phyloP scores from a whole-genome alignment of 2,329 filamentous ascomycete species.

The Harringtonia lauricola region DNA sequence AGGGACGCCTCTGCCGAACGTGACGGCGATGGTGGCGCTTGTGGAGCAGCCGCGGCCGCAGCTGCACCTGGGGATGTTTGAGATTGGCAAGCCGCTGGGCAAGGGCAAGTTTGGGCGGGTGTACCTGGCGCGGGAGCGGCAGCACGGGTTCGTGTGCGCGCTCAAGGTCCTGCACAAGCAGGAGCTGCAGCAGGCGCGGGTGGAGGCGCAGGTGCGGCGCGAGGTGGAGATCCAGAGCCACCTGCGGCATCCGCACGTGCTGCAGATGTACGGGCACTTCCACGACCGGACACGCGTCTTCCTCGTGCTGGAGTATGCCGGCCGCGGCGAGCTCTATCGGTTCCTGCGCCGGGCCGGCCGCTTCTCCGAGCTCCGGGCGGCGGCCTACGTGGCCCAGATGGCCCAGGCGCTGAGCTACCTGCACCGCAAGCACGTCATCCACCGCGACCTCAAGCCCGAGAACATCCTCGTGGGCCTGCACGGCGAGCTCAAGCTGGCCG shows the following conservation, averaged over 20 bases:
- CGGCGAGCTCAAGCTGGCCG: constrained; percentile 95
- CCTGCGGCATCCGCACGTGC: constrained; percentile 74
- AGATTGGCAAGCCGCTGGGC: constrained; percentile 75
- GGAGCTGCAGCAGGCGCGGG: constrained; percentile 63
- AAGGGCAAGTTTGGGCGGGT: constrained; percentile 85
- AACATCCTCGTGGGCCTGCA: constrained; percentile 95
- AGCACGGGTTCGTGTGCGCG: constrained; percentile 71
- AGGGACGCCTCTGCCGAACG: too few relatives aligned
- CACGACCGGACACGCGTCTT: constrained; percentile 84
- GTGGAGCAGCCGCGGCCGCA: constrained; percentile 31
- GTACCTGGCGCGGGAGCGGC: constrained; percentile 72
- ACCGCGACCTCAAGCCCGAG: constrained; percentile 94
- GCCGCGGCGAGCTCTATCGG: constrained; percentile 80
- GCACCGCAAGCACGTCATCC: constrained; percentile 95
- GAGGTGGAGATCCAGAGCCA: constrained; percentile 89
- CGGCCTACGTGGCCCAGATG: constrained; percentile 84
- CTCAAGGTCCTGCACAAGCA: constrained; percentile 80
- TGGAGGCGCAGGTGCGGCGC: constrained; percentile 78
- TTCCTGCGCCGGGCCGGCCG: constrained; percentile 66
- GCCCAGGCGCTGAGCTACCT: constrained; percentile 81
- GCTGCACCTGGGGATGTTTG: constrained; percentile 88
- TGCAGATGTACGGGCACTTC: constrained; percentile 77
- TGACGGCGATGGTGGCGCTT: too few relatives aligned
- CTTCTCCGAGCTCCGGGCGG: constrained; percentile 78
- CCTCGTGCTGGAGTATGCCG: constrained; percentile 77